Conservation (phyloP, 192 early-diverging fungal genomes). For the Rhizophagus prolifer region DNA sequence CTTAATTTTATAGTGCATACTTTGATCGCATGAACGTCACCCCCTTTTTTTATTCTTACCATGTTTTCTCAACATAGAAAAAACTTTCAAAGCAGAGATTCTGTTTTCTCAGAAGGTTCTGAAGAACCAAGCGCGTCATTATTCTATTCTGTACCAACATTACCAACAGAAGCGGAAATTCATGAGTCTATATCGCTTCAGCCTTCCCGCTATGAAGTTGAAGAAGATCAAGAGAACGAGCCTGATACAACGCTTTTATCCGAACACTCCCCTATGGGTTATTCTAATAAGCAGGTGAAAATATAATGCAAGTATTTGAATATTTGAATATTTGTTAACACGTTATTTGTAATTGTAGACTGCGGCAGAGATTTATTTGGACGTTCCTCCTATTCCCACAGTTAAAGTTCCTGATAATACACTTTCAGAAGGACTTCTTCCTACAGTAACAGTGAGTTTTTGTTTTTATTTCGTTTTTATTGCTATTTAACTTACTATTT, state of each 20-base stretch:
- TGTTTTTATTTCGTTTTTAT: not conserved
- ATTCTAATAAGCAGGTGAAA: slow-evolving; percentile 1
- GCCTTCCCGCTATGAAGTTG: not conserved
- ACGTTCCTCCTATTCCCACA: slow-evolving; percentile 37
- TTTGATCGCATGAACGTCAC: too few relatives aligned
- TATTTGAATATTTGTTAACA: not conserved
- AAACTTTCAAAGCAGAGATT: not conserved
- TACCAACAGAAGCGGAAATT: slow-evolving; percentile 10
- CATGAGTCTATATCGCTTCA: slow-evolving; percentile 15
- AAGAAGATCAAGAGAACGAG: slow-evolving; percentile 1
- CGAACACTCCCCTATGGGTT: not conserved
- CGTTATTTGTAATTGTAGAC: slow-evolving; percentile 33
- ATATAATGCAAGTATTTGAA: not conserved
- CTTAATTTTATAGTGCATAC: too few relatives aligned
- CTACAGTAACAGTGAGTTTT: slow-evolving; percentile 41
- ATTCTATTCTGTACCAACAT: slow-evolving; percentile 12
- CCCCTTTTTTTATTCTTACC: not conserved
- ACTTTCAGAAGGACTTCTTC: slow-evolving; percentile 50
- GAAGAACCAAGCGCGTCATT: not conserved
- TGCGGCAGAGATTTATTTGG: slow-evolving; percentile 55
- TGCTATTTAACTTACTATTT: not conserved
- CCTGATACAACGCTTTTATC: slow-evolving; percentile 1
- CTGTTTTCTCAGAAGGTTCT: not conserved
- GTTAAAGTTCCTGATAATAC: slow-evolving; percentile 35
- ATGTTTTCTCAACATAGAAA: slow-evolving; percentile 17